A percentile compares a stretch with the other conserved stretches of the same genome.
These are phyloP conservation scores for Hordeum pubiflorum DNA, from an alignment of 202 grass and related monocot genomes.

Conservation along the genomic window DNA sequence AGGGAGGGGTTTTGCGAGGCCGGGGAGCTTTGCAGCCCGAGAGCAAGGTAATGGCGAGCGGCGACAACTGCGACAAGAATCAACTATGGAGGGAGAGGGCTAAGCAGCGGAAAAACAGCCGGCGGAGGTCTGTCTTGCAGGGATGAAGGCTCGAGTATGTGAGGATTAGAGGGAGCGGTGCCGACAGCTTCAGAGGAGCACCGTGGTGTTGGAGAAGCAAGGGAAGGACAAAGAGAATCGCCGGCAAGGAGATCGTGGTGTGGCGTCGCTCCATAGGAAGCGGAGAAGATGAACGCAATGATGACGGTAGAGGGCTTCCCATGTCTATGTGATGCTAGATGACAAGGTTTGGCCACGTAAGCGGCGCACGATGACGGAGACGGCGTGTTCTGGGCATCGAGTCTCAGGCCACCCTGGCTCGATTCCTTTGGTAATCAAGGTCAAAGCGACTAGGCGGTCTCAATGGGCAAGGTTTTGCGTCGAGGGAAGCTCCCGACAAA, in stretches of 20 bases:
- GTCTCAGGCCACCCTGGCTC: not conserved
- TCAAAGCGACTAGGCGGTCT: not conserved
- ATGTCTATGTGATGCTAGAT: not conserved
- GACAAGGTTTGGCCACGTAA: not conserved
- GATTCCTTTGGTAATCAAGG: not conserved
- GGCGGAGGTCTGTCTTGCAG: not conserved
- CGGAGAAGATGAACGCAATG: not conserved
- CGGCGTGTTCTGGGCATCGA: not conserved
- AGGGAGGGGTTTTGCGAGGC: too few relatives aligned
- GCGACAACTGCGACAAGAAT: not conserved
- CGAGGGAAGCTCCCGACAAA: too few relatives aligned
- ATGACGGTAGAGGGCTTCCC: not conserved
- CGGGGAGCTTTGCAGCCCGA: too few relatives aligned
- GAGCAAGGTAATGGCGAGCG: too few relatives aligned
- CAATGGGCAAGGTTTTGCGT: too few relatives aligned
- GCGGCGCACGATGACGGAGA: not conserved
- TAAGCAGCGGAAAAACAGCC: not conserved
- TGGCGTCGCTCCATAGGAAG: not conserved
- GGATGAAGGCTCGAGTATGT: not conserved
- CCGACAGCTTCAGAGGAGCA: not conserved
- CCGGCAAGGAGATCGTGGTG: not conserved
- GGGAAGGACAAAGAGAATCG: too few relatives aligned
- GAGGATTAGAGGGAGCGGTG: not conserved
- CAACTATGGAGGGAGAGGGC: not conserved
- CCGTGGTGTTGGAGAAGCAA: too few relatives aligned